A percentile compares a stretch with the other conserved stretches of the same genome.
phyloP scores from a whole-genome alignment of 202 grass and related monocot genomes.

The Hordeum pubiflorum region DNA sequence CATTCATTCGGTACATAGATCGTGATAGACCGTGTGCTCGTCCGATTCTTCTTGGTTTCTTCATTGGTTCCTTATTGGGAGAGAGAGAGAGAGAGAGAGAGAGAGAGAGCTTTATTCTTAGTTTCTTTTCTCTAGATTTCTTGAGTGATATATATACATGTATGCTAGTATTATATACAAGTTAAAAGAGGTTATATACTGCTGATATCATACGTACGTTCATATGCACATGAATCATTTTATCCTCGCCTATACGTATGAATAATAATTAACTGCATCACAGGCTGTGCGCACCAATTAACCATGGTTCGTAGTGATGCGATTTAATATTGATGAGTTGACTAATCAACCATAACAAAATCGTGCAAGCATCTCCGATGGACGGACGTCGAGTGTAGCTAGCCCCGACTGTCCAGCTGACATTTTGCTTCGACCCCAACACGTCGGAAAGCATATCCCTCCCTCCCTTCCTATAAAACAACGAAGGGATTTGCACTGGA shows the following conservation, averaged over 20 bases:
- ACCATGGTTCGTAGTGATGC: not conserved
- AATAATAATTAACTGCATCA: not conserved
- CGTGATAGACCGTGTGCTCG: not conserved
- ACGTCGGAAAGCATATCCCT: not conserved
- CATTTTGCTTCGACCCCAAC: not conserved
- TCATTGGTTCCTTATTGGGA: conserved; percentile 17
- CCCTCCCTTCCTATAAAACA: not conserved
- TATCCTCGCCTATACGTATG: not conserved
- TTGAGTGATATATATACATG: not conserved
- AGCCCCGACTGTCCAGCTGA: not conserved
- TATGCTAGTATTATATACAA: not conserved
- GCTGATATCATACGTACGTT: conserved; percentile 3
- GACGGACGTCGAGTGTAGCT: not conserved
- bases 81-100: not conserved
- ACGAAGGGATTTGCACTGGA: not conserved
- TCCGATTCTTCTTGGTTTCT: conserved; percentile 30
- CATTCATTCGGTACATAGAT: conserved; percentile 20
- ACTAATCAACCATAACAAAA: conserved; percentile 2
- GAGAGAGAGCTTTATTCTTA: not conserved
- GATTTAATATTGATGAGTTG: not conserved
- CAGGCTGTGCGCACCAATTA: not conserved
- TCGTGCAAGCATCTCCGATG: not conserved
- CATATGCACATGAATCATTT: conserved; percentile 1
- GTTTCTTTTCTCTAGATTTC: conserved; percentile 15
- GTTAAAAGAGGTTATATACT: not conserved